Evolutionary conservation across 1,284 basidiomycete genomes (phyloP), one percentile per base, ranked within the genome.

Genomic region (Pseudomicrostroma phylloplanum): DNA sequence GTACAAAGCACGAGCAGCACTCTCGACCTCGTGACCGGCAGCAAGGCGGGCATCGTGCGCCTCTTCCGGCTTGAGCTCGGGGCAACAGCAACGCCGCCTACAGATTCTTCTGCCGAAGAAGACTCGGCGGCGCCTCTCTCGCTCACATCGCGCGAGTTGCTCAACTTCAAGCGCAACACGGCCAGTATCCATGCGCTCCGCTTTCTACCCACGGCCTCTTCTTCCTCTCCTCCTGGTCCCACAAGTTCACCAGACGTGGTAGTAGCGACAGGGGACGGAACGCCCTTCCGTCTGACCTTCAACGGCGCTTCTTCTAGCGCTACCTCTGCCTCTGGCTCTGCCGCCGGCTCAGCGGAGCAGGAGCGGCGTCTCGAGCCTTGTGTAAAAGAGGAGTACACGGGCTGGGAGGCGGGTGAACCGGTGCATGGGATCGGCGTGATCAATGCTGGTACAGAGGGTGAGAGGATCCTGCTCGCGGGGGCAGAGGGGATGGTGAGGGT

Each of bases 401-500:
- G 51, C 21, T 54, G 51, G 51, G 51, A 54, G 21, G 51, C 51
- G 25, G 51, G 51, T 6, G 51, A 54, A 7, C 21, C 51, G 6
- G 51, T 54, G 4, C 21, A 54, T 19, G 51, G 25, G 17, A 19
- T 54, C 6, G 51, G 21, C 21, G 21, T 54, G 15, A 19, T 19
- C 15, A 17, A n/a, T 21, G 43, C 15, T 19, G 51, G 21, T 2
- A 25, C 8, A 19, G 51, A 54, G 21, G 51, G 51, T 3, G 17
- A 54, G 51, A 17, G 25, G 17, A 25, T 54, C 51, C 8, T 21
- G 13, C 21, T 54, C 6, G 51, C 51, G 15, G 51, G 51, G 6
- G 51, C 51, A 19, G 51, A 54, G 21, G 51, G 51, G n/a, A 23
- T 19, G 21, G 51, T 54, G 8, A 54, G 51, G 51, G 51, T 54